Evolutionary conservation across 805 yeast species (phyloP).

Genomic region (Henningerozyma blattae): DNA sequence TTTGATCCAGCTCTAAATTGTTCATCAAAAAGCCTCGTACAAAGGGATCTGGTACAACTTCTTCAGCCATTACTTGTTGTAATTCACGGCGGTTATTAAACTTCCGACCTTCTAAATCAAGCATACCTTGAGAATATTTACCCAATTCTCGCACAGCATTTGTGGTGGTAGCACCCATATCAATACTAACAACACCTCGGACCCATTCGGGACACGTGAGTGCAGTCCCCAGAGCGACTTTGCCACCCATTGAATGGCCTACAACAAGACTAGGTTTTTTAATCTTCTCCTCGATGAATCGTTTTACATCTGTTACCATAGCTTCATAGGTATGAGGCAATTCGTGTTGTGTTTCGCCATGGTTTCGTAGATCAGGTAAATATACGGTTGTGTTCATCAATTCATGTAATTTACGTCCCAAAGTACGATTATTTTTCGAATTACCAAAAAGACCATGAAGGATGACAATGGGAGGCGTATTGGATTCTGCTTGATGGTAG

Average conservation of each 20-base stretch:
- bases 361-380: slow-evolving; percentile 42
- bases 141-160: background rate
- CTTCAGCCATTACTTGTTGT: background rate
- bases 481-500: too few relatives aligned
- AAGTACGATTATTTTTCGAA: background rate
- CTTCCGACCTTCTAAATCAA: too few relatives aligned
- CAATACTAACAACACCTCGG: background rate
- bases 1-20: background rate
- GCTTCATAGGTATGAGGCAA: slow-evolving; percentile 32
- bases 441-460: background rate
- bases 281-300: slow-evolving; percentile 17
- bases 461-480: too few relatives aligned
- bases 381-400: slow-evolving; percentile 24
- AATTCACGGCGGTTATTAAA: background rate
- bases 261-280: slow-evolving; percentile 21
- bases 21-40: background rate
- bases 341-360: slow-evolving; percentile 37
- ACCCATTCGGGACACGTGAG: slow-evolving; percentile 9
- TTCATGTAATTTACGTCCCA: slow-evolving; percentile 1
- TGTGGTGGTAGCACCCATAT: background rate
- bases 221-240: slow-evolving; percentile 36
- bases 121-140: background rate
- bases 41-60: background rate
- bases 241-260: slow-evolving; percentile 56
- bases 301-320: slow-evolving; percentile 31